These are phyloP conservation scores for Millerozyma miso DNA, from an alignment of 805 yeast genomes.

Conservation along the genomic window DNA sequence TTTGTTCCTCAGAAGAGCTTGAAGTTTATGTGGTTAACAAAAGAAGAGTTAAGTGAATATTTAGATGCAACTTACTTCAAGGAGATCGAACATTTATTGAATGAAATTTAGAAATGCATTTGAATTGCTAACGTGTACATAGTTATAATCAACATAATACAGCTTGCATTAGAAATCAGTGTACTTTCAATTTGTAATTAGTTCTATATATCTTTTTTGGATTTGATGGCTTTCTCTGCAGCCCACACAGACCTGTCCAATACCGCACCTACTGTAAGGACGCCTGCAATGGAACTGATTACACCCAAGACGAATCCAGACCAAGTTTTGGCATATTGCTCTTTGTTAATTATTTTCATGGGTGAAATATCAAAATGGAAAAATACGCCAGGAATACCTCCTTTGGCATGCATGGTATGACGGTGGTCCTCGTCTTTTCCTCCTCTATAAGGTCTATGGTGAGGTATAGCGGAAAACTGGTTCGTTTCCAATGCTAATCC, in stretches of 20 bases:
- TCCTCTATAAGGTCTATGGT: conserved; percentile 79
- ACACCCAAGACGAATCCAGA: conserved; percentile 78
- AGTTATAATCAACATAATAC: conserved; percentile 8
- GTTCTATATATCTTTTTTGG: conserved; percentile 52
- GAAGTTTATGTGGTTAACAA: conserved; percentile 79
- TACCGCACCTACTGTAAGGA: conserved; percentile 86
- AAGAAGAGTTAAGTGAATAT: conserved; percentile 62
- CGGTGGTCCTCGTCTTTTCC: conserved; percentile 92
- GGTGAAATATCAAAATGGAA: conserved; percentile 91
- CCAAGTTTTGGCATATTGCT: conserved; percentile 71
- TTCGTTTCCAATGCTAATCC: conserved; percentile 63
- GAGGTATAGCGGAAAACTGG: conserved; percentile 85
- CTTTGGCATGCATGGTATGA: conserved; percentile 71
- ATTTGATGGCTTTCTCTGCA: conserved; percentile 71
- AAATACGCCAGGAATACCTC: conserved; percentile 89
- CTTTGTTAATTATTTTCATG: conserved; percentile 81
- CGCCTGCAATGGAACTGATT: conserved; percentile 89
- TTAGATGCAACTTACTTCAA: conserved; percentile 54
- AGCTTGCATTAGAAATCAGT: not conserved
- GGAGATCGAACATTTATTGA: conserved; percentile 48
- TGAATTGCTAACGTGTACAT: conserved; percentile 10
- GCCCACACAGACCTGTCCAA: conserved; percentile 85
- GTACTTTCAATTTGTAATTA: not conserved
- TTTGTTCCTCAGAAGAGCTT: conserved; percentile 44
- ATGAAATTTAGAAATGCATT: conserved; percentile 25